Evolutionary conservation across 2,329 filamentous ascomycete genomes (phyloP), one percentile per base, ranked within the genome.

Genomic region (Paraphoma chrysanthemicola): DNA sequence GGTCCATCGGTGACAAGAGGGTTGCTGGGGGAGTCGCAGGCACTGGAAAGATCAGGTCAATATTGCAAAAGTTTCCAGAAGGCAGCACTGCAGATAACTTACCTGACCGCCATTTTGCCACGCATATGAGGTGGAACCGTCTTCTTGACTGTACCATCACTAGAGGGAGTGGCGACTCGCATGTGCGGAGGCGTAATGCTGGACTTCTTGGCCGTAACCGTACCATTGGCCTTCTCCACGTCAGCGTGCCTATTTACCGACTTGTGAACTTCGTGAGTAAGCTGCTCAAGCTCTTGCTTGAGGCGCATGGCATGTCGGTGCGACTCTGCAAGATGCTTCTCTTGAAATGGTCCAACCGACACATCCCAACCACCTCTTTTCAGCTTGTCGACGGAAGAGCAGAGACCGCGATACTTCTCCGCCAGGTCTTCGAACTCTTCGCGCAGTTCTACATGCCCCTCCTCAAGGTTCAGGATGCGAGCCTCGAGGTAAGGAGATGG

Each of bases 1-100:
- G 58, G 66, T 28, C 67, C 66, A 31, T 69, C 66, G 9, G 64
- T 69, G 18, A 57, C 46, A 18, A 67, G 60, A 33, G 57, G 50
- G 23, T 50, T 51, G 39, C 59, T 41, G 30, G 51, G 38, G 2
- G 54, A 43, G n/a, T 53, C 33, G 4, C 48, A n/a, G 8, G 42
- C 33, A 7, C 63, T 66, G 23, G 7, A 28, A 9, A 41, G 33
- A 2, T 44, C 16, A 10, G n/a, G 60, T 17, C 59, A 57, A 41
- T 44, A 16, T 10, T 16, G 10, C 39, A n/a, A 42, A n/a, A 10
- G 39, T 17, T 9, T 10, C 14, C 11, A 41, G 38, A 41, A 6
- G 11, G n/a, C 38, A 9, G 38, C 16, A 17, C 16, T 38, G 1
- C 10, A 6, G 6, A 1, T 7, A 18, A 46, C 62, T 38, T 54